A percentile compares a stretch with the other conserved stretches of the same genome.
Conservation (phyloP, 2,329 filamentous ascomycete species). For the Penicillium sp. region DNA sequence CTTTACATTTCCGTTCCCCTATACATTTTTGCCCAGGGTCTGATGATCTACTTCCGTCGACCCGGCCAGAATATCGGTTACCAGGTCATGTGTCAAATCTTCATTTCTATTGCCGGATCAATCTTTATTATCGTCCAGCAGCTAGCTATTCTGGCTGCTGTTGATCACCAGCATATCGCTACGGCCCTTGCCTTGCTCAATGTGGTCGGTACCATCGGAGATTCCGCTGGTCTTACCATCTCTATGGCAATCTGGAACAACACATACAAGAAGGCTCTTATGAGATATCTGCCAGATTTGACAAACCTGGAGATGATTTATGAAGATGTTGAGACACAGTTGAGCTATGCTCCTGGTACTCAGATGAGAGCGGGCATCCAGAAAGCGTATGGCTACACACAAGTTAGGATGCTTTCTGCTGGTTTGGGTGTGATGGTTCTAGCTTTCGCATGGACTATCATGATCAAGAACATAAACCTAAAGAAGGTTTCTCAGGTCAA, state of each 20-base stretch:
- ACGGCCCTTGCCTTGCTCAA: conserved; percentile 55
- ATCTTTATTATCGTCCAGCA: conserved; percentile 55
- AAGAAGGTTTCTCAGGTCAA: conserved; percentile 51
- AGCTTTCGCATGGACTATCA: conserved; percentile 44
- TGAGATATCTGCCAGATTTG: conserved; percentile 43
- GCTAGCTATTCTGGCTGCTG: conserved; percentile 55
- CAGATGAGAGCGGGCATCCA: conserved; percentile 57
- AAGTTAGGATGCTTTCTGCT: conserved; percentile 53
- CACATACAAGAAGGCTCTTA: conserved; percentile 51
- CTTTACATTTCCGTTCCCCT: conserved; percentile 55
- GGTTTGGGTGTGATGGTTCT: conserved; percentile 47
- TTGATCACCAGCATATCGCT: conserved; percentile 57
- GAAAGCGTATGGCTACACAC: conserved; percentile 57
- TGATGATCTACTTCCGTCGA: conserved; percentile 58
- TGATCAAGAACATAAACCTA: conserved; percentile 54
- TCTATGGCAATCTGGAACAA: conserved; percentile 61
- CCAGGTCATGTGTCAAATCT: conserved; percentile 58
- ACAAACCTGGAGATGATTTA: conserved; percentile 16
- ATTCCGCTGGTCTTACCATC: conserved; percentile 55
- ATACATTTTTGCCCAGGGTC: conserved; percentile 52
- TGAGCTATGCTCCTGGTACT: conserved; percentile 41
- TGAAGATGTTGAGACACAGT: conserved; percentile 14
- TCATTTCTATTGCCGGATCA: conserved; percentile 56
- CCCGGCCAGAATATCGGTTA: conserved; percentile 50
- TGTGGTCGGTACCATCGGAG: conserved; percentile 57